Percentiles rank a stretch among this genome's conserved stretches.
Conservation (phyloP, 352 stramenopile species). For the Phytophthora pistaciae region DNA sequence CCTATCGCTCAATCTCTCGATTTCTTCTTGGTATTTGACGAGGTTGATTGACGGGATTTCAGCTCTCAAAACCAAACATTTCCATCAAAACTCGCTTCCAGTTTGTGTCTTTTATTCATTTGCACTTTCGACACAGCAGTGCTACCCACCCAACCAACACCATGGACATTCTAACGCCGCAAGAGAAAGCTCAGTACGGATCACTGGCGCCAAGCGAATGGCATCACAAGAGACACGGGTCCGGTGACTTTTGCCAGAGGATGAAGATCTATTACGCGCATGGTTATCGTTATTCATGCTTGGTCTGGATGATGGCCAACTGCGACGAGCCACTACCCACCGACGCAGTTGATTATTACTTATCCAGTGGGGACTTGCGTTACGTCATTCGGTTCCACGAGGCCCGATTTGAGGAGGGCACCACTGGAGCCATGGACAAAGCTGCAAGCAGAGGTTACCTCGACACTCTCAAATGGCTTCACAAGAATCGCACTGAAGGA, state of each 20-base stretch:
- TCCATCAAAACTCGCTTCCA: too few species aligned
- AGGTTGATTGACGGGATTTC: too few species aligned
- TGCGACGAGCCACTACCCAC: background rate
- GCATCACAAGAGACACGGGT: background rate
- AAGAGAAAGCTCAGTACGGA: background rate
- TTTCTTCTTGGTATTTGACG: too few species aligned
- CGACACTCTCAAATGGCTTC: slow-evolving; percentile 4
- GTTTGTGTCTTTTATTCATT: too few species aligned
- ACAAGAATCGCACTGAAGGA: slow-evolving; percentile 5
- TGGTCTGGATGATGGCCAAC: background rate
- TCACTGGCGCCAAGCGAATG: background rate
- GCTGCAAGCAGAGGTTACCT: background rate
- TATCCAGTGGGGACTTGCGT: background rate
- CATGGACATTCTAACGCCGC: background rate
- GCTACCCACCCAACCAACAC: background rate
- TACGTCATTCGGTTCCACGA: slow-evolving; percentile 23
- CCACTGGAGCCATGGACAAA: slow-evolving; percentile 12
- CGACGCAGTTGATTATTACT: slow-evolving; percentile 20
- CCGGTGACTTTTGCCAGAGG: background rate
- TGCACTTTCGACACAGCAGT: too few species aligned
- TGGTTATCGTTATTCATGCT: too few species aligned
- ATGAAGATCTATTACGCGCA: background rate
- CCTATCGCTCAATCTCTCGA: too few species aligned
- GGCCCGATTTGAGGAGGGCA: slow-evolving; percentile 15
- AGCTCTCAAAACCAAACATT: too few species aligned